These are phyloP conservation scores for Pneumocystis murina DNA, from an alignment of 1,139 yeast genomes.

Conservation along the genomic window DNA sequence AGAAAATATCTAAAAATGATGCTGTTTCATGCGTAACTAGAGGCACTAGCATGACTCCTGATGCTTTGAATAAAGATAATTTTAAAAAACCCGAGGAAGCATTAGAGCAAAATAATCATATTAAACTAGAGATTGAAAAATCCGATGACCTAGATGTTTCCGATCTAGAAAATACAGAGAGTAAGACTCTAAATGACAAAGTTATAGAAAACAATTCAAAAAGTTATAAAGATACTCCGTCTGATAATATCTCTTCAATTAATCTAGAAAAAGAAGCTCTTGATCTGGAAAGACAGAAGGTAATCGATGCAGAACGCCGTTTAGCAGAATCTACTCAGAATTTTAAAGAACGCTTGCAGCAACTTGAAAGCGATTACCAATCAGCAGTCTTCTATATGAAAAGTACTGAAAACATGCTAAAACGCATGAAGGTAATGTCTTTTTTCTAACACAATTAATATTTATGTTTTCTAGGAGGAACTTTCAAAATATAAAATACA, in stretches of 20 bases:
- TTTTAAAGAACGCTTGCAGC: slow-evolving; percentile 11
- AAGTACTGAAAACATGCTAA: slow-evolving; percentile 14
- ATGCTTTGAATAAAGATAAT: not conserved
- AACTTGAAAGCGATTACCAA: slow-evolving; percentile 14
- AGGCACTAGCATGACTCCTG: not conserved
- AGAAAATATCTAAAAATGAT: not conserved
- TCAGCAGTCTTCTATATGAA: slow-evolving; percentile 14
- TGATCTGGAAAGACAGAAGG: slow-evolving; percentile 8
- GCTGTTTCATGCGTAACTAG: not conserved
- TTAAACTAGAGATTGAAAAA: not conserved
- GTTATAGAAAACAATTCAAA: not conserved
- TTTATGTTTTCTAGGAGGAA: not conserved
- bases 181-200: not conserved
- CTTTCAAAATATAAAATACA: not conserved
- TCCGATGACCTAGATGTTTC: not conserved
- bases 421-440: slow-evolving; percentile 13
- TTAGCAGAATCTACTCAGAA: slow-evolving; percentile 9
- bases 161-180: not conserved
- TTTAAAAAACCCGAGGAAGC: not conserved
- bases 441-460: not conserved
- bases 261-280: not conserved
- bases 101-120: not conserved
- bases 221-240: not conserved
- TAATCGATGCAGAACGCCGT: slow-evolving; percentile 10
- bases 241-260: not conserved